phyloP scores from a whole-genome alignment of 140 eudicot genomes.

The Erigeron philadelphicus region DNA sequence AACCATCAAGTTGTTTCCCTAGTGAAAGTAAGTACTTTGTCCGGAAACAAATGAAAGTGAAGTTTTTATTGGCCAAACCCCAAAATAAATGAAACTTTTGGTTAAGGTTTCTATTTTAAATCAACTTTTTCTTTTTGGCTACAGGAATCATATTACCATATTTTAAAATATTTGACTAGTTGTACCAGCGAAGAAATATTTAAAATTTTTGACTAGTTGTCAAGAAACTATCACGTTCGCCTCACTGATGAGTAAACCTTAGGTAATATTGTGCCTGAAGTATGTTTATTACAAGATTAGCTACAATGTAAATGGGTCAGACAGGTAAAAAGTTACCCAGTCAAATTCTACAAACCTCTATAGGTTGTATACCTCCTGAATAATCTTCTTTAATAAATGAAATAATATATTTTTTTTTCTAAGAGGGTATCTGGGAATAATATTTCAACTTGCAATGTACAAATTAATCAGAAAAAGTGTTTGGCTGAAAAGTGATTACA shows the following conservation, averaged over 20 bases:
- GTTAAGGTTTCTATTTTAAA: background rate
- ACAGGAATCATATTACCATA: background rate
- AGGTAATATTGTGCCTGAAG: background rate
- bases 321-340: background rate
- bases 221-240: background rate
- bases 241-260: background rate
- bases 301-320: background rate
- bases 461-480: too few relatives aligned
- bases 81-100: background rate
- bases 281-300: background rate
- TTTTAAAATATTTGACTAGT: background rate
- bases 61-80: background rate
- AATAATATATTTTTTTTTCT: background rate
- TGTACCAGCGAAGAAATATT: background rate
- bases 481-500: too few relatives aligned
- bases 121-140: background rate
- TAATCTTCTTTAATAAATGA: background rate
- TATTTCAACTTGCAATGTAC: too few relatives aligned
- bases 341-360: too few relatives aligned
- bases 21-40: background rate
- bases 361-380: background rate
- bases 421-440: background rate
- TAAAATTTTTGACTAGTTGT: constrained; percentile 10
- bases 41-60: background rate
- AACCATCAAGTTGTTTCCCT: background rate